A percentile compares a stretch with the other conserved stretches of the same genome.
Evolutionary conservation across 495 filamentous ascomycete species (phyloP).

Genomic region (Neurospora terricola): DNA sequence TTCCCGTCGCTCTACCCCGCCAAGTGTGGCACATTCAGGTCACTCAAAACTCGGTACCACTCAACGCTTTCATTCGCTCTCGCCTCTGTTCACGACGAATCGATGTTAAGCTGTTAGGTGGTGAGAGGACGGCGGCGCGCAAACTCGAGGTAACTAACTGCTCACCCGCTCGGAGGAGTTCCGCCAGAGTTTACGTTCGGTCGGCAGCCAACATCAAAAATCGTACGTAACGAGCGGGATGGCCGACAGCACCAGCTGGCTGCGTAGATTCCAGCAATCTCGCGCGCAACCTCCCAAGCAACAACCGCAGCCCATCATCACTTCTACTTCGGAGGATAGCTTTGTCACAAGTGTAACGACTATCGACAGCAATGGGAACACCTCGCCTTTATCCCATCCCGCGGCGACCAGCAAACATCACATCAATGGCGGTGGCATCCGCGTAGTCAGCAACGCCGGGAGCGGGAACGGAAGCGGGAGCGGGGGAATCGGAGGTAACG

Average conservation of each 20-base stretch:
- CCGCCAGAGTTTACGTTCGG: background rate
- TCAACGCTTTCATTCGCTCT: background rate
- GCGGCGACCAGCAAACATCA: background rate
- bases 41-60: background rate
- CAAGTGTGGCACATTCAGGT: background rate
- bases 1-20: background rate
- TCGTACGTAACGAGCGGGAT: constrained; percentile 6
- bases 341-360: background rate
- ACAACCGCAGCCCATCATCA: background rate
- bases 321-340: background rate
- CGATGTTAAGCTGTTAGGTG: background rate
- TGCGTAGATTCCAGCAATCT: constrained; percentile 18
- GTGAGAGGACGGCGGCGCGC: background rate
- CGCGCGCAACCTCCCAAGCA: constrained; percentile 3
- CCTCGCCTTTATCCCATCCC: background rate
- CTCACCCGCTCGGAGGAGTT: background rate
- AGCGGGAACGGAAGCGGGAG: background rate
- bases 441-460: background rate
- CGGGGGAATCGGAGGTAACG: background rate
- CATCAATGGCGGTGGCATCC: background rate
- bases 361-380: background rate
- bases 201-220: background rate
- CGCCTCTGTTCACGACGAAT: background rate
- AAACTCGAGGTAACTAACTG: background rate
- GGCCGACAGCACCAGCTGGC: constrained; percentile 20